Percentiles rank a stretch among this genome's conserved stretches.
These are phyloP conservation scores for Bruguiera gymnorhiza DNA, from an alignment of 345 rosid genomes.

Conservation along the genomic window DNA sequence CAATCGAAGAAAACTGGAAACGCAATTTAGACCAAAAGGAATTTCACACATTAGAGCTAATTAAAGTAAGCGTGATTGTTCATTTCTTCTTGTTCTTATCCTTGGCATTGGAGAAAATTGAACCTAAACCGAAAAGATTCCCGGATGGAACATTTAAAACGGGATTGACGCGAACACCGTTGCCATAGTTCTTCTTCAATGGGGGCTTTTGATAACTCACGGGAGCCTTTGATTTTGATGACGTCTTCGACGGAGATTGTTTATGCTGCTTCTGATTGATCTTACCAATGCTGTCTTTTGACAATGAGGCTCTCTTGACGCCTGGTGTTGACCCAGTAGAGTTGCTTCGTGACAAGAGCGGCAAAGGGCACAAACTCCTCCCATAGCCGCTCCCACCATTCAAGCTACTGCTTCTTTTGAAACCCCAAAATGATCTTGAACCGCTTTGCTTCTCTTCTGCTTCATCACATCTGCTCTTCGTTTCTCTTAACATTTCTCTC, in stretches of 20 bases:
- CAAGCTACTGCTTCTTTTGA: conserved; percentile 73
- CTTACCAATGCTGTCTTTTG: conserved; percentile 20
- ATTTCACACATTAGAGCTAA: not conserved
- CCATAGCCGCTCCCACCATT: conserved; percentile 73
- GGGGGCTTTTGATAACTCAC: conserved; percentile 60
- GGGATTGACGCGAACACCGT: conserved; percentile 54
- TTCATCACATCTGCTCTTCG: conserved; percentile 25
- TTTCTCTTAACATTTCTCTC: conserved; percentile 24
- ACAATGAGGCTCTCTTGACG: conserved; percentile 32
- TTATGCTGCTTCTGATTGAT: conserved; percentile 44
- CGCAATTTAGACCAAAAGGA: not conserved
- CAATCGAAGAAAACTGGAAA: not conserved
- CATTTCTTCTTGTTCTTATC: conserved; percentile 60
- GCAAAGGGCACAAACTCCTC: conserved; percentile 66
- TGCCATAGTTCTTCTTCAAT: conserved; percentile 63
- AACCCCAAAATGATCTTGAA: conserved; percentile 71
- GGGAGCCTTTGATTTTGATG: conserved; percentile 23
- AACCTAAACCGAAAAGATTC: conserved; percentile 66
- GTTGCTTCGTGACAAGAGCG: conserved; percentile 65
- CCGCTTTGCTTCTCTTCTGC: conserved; percentile 38
- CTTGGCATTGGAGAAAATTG: conserved; percentile 59
- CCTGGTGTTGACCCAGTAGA: conserved; percentile 59
- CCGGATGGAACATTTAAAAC: conserved; percentile 65
- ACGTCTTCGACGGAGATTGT: conserved; percentile 27
- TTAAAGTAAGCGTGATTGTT: not conserved